Percentiles rank a stretch among this genome's conserved stretches.
These are phyloP conservation scores for Alternaria solani DNA, from an alignment of 2,329 filamentous ascomycete genomes.

Conservation along the genomic window DNA sequence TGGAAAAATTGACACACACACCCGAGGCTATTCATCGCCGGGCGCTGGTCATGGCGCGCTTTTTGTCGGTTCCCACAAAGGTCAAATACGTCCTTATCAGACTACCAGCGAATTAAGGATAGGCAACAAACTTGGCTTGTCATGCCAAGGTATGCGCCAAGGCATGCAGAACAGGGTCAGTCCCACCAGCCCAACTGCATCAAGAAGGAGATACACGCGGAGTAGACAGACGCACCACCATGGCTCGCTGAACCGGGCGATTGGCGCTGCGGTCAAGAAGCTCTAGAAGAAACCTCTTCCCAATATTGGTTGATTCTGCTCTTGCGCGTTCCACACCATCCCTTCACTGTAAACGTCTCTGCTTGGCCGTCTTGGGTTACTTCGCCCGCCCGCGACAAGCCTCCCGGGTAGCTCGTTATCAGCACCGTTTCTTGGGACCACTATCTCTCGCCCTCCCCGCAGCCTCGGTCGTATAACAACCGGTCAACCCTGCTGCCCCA, in stretches of 20 bases:
- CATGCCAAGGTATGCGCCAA: conserved; percentile 29
- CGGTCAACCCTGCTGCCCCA: conserved; percentile 23
- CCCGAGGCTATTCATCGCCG: not conserved
- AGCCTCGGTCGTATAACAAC: conserved; percentile 29
- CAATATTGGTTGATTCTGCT: conserved; percentile 15
- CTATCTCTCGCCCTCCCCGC: conserved; percentile 17
- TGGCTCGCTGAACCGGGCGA: conserved; percentile 28
- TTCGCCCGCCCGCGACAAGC: conserved; percentile 20
- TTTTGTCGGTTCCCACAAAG: conserved; percentile 21
- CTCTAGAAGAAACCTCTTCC: conserved; percentile 18
- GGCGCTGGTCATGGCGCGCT: conserved; percentile 5
- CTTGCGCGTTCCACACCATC: conserved; percentile 21
- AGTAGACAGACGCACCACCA: conserved; percentile 20
- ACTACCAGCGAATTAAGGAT: conserved; percentile 19
- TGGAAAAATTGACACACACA: not conserved
- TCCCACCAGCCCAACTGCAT: conserved; percentile 22
- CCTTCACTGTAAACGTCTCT: conserved; percentile 19
- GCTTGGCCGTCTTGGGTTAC: conserved; percentile 39
- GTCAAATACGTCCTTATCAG: conserved; percentile 20
- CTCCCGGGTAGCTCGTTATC: conserved; percentile 27
- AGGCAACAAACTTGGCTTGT: conserved; percentile 21
- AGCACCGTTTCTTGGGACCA: conserved; percentile 19
- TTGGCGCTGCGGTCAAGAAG: conserved; percentile 30
- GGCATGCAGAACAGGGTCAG: conserved; percentile 20
- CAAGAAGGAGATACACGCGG: conserved; percentile 32